A percentile compares a stretch with the other conserved stretches of the same genome.
These are phyloP conservation scores for Fagopyrum esculentum DNA, from an alignment of 148 eudicot species.

Conservation along the genomic window DNA sequence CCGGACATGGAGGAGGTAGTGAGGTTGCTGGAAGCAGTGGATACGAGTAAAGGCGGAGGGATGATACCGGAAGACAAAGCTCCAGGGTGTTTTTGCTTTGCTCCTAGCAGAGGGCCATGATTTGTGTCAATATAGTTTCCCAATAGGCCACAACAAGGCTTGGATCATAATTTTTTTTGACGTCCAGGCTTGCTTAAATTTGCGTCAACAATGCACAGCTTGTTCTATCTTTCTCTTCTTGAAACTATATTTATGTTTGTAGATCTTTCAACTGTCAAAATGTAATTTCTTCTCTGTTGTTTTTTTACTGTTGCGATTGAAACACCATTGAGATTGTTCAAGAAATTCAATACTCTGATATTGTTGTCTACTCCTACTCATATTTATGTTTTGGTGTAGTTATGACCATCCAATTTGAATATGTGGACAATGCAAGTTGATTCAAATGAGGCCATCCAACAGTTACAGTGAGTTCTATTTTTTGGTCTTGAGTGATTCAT, in stretches of 20 bases:
- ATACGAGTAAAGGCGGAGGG: conserved; percentile 17
- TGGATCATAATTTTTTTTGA: neutral
- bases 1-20: conserved; percentile 19
- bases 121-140: neutral
- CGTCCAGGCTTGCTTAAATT: conserved; percentile 7
- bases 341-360: neutral
- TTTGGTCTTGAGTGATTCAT: no score
- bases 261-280: neutral
- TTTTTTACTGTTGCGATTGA: neutral
- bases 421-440: no score
- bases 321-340: neutral
- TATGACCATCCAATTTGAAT: no score
- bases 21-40: conserved; percentile 15
- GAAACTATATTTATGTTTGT: neutral
- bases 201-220: neutral
- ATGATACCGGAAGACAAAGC: conserved; percentile 19
- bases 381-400: neutral
- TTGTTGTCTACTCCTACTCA: neutral
- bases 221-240: neutral
- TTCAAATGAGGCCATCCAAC: no score
- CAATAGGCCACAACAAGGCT: neutral
- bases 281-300: neutral
- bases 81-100: conserved; percentile 15
- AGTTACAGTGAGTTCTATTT: no score
- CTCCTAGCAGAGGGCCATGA: conserved; percentile 10